Evolutionary conservation across 371 early-diverging fungal genomes (phyloP), one percentile per base, ranked within the genome.

Genomic region (Mortierella sp.): DNA sequence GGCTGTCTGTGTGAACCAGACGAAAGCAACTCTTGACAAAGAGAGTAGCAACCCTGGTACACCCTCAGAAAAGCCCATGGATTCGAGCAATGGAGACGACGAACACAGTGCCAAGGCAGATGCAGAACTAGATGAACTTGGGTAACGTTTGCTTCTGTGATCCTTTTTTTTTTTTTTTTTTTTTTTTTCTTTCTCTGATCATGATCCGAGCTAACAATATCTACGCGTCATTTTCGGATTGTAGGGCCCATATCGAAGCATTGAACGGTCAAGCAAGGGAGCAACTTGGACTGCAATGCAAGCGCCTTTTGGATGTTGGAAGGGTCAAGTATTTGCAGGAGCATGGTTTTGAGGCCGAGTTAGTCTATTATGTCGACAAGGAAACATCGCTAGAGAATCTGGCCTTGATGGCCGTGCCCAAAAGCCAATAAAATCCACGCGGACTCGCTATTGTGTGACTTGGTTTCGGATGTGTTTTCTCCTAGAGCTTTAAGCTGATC

Each of bases 221-320:
- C 26, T 57, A 43, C 14, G 6, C 9, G 12, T 12, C 21, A 28
- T 44, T 37, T 48, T 6, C 14, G 29, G 26, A 50, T 52, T n/a
- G 26, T 62, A 87, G 81, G 19, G 70, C 80, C 4, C 91, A 92
- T 70, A 88, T 88, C 66, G 89, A 91, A 18, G 87, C 91, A 5
- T 70, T 91, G 43, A 75, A 87, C 37, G 86, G 86, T 64, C 65
- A 74, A 5, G 86, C 86, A 46, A 88, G 95, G 25, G 91, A 90
- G 68, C 60, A 64, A 5, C 85, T 93, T 53, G 95, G 97, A 0
- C 86, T 85, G 57, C 86, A 87, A 64, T 92, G 87, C 75, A 97
- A 97, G 68, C 85, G 96, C 18, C 72, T 94, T 15, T 37, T 94
- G 55, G 93, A 93, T 64, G 72, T 84, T 29, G 94, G 93, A 12